Percentiles rank a stretch among this genome's conserved stretches.
Evolutionary conservation across 2,329 filamentous ascomycete species (phyloP).

Genomic region (Neofusicoccum kwambonambiense): DNA sequence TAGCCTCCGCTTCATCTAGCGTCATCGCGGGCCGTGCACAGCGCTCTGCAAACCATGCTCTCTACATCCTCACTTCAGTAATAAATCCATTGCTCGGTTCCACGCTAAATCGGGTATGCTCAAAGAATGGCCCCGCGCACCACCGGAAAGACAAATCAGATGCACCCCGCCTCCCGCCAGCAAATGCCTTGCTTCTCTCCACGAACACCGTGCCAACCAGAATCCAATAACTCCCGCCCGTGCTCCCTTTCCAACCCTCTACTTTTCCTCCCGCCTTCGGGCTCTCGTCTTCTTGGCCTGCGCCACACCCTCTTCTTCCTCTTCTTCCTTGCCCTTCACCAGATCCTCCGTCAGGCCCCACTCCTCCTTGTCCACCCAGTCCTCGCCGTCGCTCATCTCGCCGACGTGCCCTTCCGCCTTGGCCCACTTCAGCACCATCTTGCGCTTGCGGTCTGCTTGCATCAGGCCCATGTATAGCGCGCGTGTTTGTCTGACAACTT

Average conservation of each 20-base stretch:
- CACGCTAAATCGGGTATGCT: conserved; percentile 12
- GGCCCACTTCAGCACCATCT: conserved; percentile 70
- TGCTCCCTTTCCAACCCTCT: neutral
- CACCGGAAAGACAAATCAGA: neutral
- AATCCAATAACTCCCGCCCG: neutral
- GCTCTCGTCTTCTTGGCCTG: conserved; percentile 51
- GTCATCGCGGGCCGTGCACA: neutral
- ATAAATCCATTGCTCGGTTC: neutral
- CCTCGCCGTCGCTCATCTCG: conserved; percentile 84
- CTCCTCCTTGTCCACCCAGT: conserved; percentile 83
- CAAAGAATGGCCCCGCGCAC: neutral
- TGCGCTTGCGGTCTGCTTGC: conserved; percentile 69
- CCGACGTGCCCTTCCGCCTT: conserved; percentile 75
- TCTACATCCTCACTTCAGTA: too few relatives aligned
- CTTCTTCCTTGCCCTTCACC: conserved; percentile 80
- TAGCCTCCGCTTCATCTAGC: neutral
- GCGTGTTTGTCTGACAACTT: conserved; percentile 70
- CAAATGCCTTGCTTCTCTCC: conserved; percentile 9
- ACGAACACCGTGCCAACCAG: neutral
- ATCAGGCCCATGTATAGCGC: conserved; percentile 69
- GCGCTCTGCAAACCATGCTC: neutral
- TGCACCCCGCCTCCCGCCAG: conserved; percentile 1
- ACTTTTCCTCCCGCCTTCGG: conserved; percentile 16
- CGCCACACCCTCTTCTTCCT: conserved; percentile 58
- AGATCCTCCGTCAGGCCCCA: conserved; percentile 73